phyloP scores from a whole-genome alignment of 225 moss, liverwort and hornwort species.

The Pleurozium schreberi region DNA sequence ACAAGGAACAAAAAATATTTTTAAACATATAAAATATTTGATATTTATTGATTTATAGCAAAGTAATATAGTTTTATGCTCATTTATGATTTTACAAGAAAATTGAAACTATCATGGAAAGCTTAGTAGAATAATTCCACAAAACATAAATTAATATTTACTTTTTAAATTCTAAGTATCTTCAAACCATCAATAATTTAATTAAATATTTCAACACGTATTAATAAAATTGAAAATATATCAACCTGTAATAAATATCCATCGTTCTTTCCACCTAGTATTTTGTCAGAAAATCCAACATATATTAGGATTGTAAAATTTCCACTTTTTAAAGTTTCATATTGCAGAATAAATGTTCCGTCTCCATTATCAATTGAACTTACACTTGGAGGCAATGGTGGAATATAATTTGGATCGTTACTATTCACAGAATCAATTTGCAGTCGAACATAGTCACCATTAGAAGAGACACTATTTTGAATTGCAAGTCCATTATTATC shows the following conservation, averaged over 20 bases:
- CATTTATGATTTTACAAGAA: background rate
- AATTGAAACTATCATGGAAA: background rate
- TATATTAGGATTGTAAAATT: background rate
- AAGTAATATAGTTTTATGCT: background rate
- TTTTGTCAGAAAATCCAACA: background rate
- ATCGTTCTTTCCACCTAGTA: background rate
- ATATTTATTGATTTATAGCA: background rate
- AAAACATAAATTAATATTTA: background rate
- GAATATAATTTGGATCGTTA: background rate
- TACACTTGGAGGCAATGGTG: background rate
- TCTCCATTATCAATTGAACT: background rate
- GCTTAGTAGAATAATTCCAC: background rate
- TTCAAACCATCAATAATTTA: background rate
- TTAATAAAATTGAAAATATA: background rate
- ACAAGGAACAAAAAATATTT: background rate
- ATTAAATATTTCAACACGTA: background rate
- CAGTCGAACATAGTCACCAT: background rate
- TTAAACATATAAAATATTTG: background rate
- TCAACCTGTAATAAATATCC: background rate
- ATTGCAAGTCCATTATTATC: background rate
- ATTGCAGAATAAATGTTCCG: background rate
- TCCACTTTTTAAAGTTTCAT: background rate
- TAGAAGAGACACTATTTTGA: background rate
- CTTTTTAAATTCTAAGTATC: background rate
- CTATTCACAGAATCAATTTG: background rate